phyloP scores from a whole-genome alignment of 345 rosid genomes.

The Eucalyptus coolabah region DNA sequence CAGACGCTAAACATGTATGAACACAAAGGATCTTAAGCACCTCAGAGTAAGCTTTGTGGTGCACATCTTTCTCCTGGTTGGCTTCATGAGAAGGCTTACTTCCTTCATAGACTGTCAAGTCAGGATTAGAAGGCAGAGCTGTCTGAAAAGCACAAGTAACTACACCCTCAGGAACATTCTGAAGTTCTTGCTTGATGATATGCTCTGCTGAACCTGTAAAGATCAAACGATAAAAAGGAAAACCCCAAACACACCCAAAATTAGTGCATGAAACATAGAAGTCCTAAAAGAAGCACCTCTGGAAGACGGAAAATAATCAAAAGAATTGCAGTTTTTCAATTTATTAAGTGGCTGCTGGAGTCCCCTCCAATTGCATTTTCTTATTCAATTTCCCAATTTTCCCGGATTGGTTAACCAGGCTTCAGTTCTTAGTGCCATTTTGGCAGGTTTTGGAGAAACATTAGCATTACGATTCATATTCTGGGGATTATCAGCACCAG shows the following conservation, averaged over 20 bases:
- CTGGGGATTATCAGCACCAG: constrained; percentile 7
- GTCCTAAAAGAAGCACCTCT: constrained; percentile 17
- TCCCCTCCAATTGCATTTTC: constrained; percentile 12
- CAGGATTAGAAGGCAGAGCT: constrained; percentile 12
- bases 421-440: constrained; percentile 26
- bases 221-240: background rate
- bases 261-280: background rate
- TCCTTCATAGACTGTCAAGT: background rate
- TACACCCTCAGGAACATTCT: constrained; percentile 55
- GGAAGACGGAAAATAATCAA: constrained; percentile 15
- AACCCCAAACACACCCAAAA: background rate
- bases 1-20: background rate
- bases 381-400: constrained; percentile 9
- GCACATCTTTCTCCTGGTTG: constrained; percentile 7
- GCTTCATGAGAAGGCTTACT: constrained; percentile 10
- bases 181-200: constrained; percentile 45
- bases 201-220: constrained; percentile 24
- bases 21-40: constrained; percentile 5
- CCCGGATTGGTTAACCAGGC: constrained; percentile 6
- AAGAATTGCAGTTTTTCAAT: constrained; percentile 11
- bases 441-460: constrained; percentile 43
- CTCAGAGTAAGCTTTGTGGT: constrained; percentile 27
- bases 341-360: constrained; percentile 7
- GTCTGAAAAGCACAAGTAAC: constrained; percentile 43
- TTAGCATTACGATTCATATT: constrained; percentile 24